A percentile compares a stretch with the other conserved stretches of the same genome.
phyloP scores from a whole-genome alignment of 2,329 filamentous ascomycete genomes.

The Byssochlamys sp. region DNA sequence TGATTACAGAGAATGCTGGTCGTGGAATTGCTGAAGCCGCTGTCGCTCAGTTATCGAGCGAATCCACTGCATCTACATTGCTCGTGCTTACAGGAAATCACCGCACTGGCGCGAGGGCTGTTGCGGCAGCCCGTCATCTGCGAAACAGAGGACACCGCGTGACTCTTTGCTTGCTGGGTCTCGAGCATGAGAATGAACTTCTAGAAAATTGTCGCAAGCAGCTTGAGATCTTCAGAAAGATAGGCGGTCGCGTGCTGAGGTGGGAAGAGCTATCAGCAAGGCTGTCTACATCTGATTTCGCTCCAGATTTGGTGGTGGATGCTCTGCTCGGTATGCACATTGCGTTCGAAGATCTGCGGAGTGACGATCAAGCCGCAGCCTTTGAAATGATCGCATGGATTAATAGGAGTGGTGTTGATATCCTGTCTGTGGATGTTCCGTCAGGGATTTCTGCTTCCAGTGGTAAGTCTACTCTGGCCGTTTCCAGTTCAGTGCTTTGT shows the following conservation, averaged over 20 bases:
- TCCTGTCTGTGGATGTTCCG: conserved; percentile 82
- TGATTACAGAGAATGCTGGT: conserved; percentile 85
- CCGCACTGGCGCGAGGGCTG: conserved; percentile 71
- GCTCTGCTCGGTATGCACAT: conserved; percentile 78
- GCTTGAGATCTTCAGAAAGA: conserved; percentile 70
- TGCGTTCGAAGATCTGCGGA: conserved; percentile 77
- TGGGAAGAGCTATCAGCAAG: conserved; percentile 50
- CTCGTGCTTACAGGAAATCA: conserved; percentile 93
- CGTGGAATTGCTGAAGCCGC: conserved; percentile 74
- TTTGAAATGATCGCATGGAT: conserved; percentile 91
- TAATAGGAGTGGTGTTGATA: conserved; percentile 72
- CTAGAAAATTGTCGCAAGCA: conserved; percentile 73
- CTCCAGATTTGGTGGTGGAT: conserved; percentile 75
- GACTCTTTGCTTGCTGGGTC: conserved; percentile 71
- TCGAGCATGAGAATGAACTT: conserved; percentile 72
- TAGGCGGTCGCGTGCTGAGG: conserved; percentile 62
- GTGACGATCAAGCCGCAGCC: conserved; percentile 69
- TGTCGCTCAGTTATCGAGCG: conserved; percentile 57
- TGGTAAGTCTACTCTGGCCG: conserved; percentile 53
- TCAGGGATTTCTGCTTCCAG: conserved; percentile 75
- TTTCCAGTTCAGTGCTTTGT: neutral
- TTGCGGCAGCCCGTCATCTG: conserved; percentile 78
- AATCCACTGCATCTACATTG: conserved; percentile 46
- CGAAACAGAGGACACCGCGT: conserved; percentile 73
- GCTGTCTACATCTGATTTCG: conserved; percentile 47